Percentiles rank a stretch among this genome's conserved stretches.
These are phyloP conservation scores for Amanita jacksonii DNA, from an alignment of 768 basidiomycete genomes.

Conservation along the genomic window DNA sequence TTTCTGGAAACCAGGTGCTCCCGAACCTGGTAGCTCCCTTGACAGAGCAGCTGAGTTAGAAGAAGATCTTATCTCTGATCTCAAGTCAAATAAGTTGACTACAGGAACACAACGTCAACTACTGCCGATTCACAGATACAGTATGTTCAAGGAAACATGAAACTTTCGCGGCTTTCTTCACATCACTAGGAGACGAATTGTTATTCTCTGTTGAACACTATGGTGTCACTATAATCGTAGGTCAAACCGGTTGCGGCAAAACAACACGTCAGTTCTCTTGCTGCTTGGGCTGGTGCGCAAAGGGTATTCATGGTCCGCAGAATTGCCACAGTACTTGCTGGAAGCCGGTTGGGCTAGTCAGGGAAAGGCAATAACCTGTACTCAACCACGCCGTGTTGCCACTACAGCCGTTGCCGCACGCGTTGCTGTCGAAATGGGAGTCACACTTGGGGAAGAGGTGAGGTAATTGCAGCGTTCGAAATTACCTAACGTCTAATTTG, in stretches of 20 bases:
- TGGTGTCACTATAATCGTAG: conserved; percentile 82
- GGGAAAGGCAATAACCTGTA: conserved; percentile 83
- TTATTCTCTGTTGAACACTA: conserved; percentile 78
- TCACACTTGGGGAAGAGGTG: conserved; percentile 83
- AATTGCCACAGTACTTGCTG: conserved; percentile 90
- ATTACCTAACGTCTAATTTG: background rate
- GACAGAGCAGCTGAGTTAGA: conserved; percentile 78
- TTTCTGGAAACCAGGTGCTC: conserved; percentile 89
- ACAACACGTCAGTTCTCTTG: conserved; percentile 70
- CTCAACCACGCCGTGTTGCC: conserved; percentile 87
- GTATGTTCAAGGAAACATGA: conserved; percentile 30
- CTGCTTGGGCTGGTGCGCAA: conserved; percentile 2
- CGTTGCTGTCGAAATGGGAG: conserved; percentile 89
- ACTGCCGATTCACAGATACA: conserved; percentile 86
- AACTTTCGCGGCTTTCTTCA: conserved; percentile 2
- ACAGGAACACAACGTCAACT: conserved; percentile 71
- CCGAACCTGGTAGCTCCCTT: conserved; percentile 76
- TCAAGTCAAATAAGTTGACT: conserved; percentile 43
- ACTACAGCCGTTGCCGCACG: conserved; percentile 90
- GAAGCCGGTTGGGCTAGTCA: conserved; percentile 89
- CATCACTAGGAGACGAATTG: conserved; percentile 56
- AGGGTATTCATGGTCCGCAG: conserved; percentile 30
- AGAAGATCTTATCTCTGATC: conserved; percentile 55
- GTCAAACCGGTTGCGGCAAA: conserved; percentile 95
- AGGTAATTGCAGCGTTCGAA: conserved; percentile 6